phyloP scores from a whole-genome alignment of 768 basidiomycete species.

The Coprinopsis sp. region DNA sequence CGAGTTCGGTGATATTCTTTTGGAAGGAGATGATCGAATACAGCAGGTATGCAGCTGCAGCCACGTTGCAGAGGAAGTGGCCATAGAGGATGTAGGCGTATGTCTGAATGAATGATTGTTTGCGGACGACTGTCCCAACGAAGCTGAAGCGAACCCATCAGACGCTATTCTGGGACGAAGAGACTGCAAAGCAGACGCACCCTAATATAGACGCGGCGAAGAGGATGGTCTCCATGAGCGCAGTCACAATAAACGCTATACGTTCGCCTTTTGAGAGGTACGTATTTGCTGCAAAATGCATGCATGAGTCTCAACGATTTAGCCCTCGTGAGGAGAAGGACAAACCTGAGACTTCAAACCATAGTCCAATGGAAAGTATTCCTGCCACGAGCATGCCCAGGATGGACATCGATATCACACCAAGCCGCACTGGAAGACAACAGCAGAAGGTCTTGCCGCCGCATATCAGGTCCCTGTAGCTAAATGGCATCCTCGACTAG shows the following conservation, averaged over 20 bases:
- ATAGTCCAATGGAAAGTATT: constrained; percentile 47
- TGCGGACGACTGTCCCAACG: constrained; percentile 58
- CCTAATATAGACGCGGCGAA: constrained; percentile 52
- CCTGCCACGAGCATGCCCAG: constrained; percentile 53
- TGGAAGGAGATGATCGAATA: constrained; percentile 44
- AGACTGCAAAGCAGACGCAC: constrained; percentile 27
- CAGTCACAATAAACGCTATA: constrained; percentile 45
- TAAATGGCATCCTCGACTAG: constrained; percentile 43
- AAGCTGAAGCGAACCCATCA: constrained; percentile 35
- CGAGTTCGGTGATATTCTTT: constrained; percentile 33
- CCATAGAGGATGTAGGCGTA: constrained; percentile 55
- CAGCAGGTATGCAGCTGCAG: constrained; percentile 48
- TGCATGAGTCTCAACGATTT: neutral
- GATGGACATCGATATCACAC: constrained; percentile 52
- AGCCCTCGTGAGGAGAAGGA: constrained; percentile 8
- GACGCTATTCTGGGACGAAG: neutral
- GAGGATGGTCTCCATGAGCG: constrained; percentile 49
- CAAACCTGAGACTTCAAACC: constrained; percentile 61
- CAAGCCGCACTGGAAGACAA: constrained; percentile 58
- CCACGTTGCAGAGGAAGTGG: constrained; percentile 54
- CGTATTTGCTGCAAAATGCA: constrained; percentile 24
- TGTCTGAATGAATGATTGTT: constrained; percentile 53
- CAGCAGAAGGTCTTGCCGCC: constrained; percentile 55
- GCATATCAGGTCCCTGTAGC: constrained; percentile 41
- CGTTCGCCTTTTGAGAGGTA: constrained; percentile 30